A percentile compares a stretch with the other conserved stretches of the same genome.
phyloP scores from a whole-genome alignment of 2,329 filamentous ascomycete genomes.

The Beauveria sp. region DNA sequence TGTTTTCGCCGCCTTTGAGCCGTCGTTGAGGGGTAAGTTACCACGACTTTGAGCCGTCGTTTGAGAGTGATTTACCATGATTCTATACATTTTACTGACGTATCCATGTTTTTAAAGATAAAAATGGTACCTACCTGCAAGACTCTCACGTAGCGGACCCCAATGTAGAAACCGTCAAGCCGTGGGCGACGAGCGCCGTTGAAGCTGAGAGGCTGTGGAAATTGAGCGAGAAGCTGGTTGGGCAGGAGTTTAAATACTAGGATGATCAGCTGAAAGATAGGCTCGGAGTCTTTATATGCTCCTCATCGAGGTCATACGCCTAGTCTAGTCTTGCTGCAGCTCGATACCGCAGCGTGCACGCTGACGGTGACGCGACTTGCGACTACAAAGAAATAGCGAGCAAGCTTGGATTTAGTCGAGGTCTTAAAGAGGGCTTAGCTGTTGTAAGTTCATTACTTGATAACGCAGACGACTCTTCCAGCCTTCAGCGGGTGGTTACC shows the following conservation, averaged over 20 bases:
- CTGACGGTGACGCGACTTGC: no score
- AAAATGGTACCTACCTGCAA: constrained; percentile 25
- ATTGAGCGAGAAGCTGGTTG: constrained; percentile 38
- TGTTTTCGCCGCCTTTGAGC: constrained; percentile 30
- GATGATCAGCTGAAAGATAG: neutral
- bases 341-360: no score
- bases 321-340: no score
- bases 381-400: no score
- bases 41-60: neutral
- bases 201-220: constrained; percentile 38
- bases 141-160: constrained; percentile 26
- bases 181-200: constrained; percentile 24
- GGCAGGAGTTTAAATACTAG: constrained; percentile 29
- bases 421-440: neutral
- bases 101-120: constrained; percentile 12
- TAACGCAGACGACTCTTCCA: neutral
- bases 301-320: no score
- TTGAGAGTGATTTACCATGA: neutral
- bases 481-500: neutral
- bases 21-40: constrained; percentile 20
- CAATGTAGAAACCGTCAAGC: constrained; percentile 20
- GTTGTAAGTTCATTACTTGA: neutral
- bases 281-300: no score
- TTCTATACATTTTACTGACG: constrained; percentile 2
- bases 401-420: neutral